Base-by-base conservation (phyloP, 805 yeast species). In the Metschnikowia chrysomelidarum region DNA sequence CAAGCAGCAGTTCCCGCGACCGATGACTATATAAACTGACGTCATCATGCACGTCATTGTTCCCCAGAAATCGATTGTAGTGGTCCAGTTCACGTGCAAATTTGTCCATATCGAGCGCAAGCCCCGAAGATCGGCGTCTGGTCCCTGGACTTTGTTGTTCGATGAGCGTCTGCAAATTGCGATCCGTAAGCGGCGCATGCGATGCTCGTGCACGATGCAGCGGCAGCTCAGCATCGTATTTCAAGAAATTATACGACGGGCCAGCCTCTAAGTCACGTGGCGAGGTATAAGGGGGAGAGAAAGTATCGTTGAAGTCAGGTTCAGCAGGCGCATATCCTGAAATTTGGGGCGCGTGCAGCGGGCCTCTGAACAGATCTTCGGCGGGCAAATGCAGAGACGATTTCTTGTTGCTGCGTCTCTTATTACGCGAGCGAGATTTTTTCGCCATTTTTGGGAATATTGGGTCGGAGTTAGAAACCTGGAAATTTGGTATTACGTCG, bases 21-120 rank as follows among this genome's bases (percentile, higher is more conserved):
- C 18, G 25, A 15, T 30, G 39, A 19, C 44, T 41, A 18, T 40
- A 38, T 10, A 27, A 16, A 15, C 49, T 35, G 20, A 27, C 27
- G 18, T 30, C 31, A 32, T 40, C 41, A 2, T 13, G 25, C 3
- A 43, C 33, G 21, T 36, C 44, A 11, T 34, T 23, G 7, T 35
- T 25, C 10, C 56, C 46, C 17, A 52, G 37, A n/a, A n/a, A n/a
- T n/a, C n/a, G n/a, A n/a, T n/a, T n/a, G 16, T 41, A 45, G 19
- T 45, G 41, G 12, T 24, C 27, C 41, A 62, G 69, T 19, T 64
- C 71, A 7, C 47, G 46, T 4, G 69, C 49, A 37, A 49, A 67
- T 33, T 39, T 46, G 40, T 67, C 71, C 71, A 67, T 67, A 38
- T 67, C 70, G 27, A 67, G 48, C 7, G 67, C 65, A 16, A 65